These are phyloP conservation scores for Escovopsis sp. DNA, from an alignment of 2,329 filamentous ascomycete species.

Conservation along the genomic window DNA sequence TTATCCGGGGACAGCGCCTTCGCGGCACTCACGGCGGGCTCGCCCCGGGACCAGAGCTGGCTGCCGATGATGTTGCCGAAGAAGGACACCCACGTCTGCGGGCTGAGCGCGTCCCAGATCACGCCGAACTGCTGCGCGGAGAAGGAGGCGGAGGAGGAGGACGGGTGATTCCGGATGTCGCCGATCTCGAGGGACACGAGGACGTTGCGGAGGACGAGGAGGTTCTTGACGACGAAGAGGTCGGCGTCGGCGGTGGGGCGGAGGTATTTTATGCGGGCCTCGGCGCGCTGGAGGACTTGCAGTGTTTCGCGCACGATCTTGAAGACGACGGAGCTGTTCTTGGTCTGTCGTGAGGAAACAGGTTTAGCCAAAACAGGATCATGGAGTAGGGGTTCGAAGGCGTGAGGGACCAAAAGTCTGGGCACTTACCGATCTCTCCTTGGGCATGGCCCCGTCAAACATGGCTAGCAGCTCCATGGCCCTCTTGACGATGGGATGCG, in stretches of 20 bases:
- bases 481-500: conserved; percentile 40
- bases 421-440: conserved; percentile 41
- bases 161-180: conserved; percentile 37
- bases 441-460: conserved; percentile 51
- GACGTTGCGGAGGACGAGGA: conserved; percentile 89
- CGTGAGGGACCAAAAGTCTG: too few relatives aligned
- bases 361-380: conserved; percentile 6
- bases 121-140: conserved; percentile 46
- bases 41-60: conserved; percentile 30
- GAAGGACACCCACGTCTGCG: conserved; percentile 41
- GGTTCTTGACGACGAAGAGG: conserved; percentile 86
- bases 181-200: conserved; percentile 92
- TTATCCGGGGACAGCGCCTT: conserved; percentile 34
- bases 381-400: background rate
- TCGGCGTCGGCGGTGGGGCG: conserved; percentile 54
- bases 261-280: conserved; percentile 51
- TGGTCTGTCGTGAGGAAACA: conserved; percentile 11
- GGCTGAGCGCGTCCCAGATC: conserved; percentile 49
- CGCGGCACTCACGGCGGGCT: conserved; percentile 20
- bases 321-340: conserved; percentile 41
- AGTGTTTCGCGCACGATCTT: conserved; percentile 83
- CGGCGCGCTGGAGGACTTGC: conserved; percentile 62
- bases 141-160: too few relatives aligned
- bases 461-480: conserved; percentile 42
- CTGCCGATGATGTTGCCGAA: conserved; percentile 42